A percentile compares a stretch with the other conserved stretches of the same genome.
These are phyloP conservation scores for Sporothrix mexicana DNA, from an alignment of 2,329 filamentous ascomycete genomes.

Conservation along the genomic window DNA sequence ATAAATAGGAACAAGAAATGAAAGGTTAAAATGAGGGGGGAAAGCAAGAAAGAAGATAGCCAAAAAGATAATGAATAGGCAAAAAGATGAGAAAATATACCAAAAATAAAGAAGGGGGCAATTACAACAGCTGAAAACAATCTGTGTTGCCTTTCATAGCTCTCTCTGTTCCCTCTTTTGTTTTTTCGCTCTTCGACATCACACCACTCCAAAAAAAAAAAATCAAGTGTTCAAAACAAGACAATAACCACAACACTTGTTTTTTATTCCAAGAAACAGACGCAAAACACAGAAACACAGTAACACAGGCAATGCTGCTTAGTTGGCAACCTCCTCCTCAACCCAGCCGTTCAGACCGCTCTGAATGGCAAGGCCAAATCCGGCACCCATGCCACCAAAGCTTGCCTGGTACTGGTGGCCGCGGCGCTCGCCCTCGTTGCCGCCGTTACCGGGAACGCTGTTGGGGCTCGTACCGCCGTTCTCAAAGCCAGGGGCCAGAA, in stretches of 20 bases:
- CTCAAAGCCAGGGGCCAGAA: constrained; percentile 67
- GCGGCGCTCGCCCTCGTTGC: constrained; percentile 59
- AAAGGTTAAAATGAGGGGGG: constrained; percentile 8
- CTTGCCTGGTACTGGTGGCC: constrained; percentile 71
- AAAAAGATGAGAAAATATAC: constrained; percentile 31
- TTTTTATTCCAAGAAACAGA: constrained; percentile 12
- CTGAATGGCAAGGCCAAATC: constrained; percentile 66
- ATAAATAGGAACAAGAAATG: constrained; percentile 22
- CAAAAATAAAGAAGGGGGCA: constrained; percentile 43
- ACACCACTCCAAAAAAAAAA: neutral
- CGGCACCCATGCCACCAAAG: constrained; percentile 64
- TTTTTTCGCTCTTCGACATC: neutral
- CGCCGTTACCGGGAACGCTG: constrained; percentile 52
- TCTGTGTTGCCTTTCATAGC: constrained; percentile 42
- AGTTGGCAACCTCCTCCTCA: constrained; percentile 69
- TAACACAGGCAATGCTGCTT: constrained; percentile 32
- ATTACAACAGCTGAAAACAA: constrained; percentile 46
- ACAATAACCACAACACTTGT: neutral
- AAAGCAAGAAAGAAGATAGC: constrained; percentile 36
- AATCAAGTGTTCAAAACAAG: neutral
- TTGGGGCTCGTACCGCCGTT: constrained; percentile 62
- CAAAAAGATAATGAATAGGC: constrained; percentile 30
- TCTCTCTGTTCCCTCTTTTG: constrained; percentile 10
- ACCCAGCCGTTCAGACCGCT: constrained; percentile 70
- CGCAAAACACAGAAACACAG: too few species aligned